Evolutionary conservation across 768 basidiomycete genomes (phyloP), one percentile per base, ranked within the genome.

Genomic region (Rhodotorula kratochvilovae): DNA sequence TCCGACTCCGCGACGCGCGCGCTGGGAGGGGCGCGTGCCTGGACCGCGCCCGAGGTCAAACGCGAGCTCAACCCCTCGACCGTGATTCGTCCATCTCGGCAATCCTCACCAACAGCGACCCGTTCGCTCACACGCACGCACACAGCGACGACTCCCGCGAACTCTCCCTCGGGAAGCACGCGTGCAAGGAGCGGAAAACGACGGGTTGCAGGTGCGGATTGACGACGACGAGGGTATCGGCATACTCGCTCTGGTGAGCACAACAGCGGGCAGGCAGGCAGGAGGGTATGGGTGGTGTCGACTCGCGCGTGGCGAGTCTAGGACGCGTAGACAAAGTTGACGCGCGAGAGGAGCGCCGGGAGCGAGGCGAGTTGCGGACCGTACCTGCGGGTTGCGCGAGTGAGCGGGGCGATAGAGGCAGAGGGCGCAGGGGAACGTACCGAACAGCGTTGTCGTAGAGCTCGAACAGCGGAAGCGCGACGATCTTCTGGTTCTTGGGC

Each of bases 401-500:
- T n/a, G 51, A 17, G 36, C n/a, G 45, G 17, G 43, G 50, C n/a
- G 33, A 62, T 33, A 51, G n/a, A 29, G 31, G 5, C 8, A 21
- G 6, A 3, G 12, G 5, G 57, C 27, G 25, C 23, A 8, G 10
- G 2, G 48, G 25, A 23, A 68, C 83, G 61, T 80, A 89, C 84
- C 94, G 84, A 0, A 95, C 93, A 16, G 92, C 90, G 70, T 99
- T 99, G 80, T 98, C 96, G 79, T 98, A 99, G 23, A 98, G 83
- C 81, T 99, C 96, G 78, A 95, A 97, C 48, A 99, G 84, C 0
- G 96, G 96, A 57, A 97, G 92, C 27, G 94, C 95, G 53, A 95
- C 87, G 15, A 99, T 86, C 79, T 98, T 98, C 95, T 98, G 97
- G 81, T 99, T 99, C 82, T 91, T 91, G 0, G 96, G 96, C 7